Base-by-base conservation (phyloP, 768 basidiomycete species). In the Phylloporus scabripes region DNA sequence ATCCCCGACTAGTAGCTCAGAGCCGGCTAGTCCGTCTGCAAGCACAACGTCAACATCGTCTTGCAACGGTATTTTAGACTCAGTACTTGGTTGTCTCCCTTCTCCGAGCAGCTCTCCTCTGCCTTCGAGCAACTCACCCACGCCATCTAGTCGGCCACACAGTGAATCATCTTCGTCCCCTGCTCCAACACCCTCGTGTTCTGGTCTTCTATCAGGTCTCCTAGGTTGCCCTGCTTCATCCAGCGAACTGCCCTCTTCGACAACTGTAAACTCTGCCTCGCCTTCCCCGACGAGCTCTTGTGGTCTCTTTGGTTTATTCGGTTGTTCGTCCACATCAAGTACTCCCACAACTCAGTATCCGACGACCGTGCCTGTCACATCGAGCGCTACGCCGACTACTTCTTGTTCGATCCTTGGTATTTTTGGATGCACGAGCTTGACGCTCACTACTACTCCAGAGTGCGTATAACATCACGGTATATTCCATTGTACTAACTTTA, bases 381-480 rank as follows among this genome's bases (percentile, higher is more conserved):
- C 32, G 26, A 42, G 17, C 34, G 15, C 32, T 46, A 39, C 52
- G 6, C 47, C 58, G 1, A 45, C 55, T n/a, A 48, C 51, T 18
- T 46, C 46, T n/a, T 61, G 60, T 49, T 42, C 52, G 20, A 18
- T 62, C 23, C 21, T 54, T 10, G 60, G 60, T 45, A 3, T 52
- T 3, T 14, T 60, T 31, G 57, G 55, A 11, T 62, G 54, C 33
- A 50, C 58, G n/a, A 55, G 54, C 21, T 3, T 21, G 26, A 46
- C 44, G 2, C 50, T 55, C 15, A 48, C 51, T 47, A 37, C 45
- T 10, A 57, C 46, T 33, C 45, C 48, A 29, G 14, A 5, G 62
- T 64, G n/a, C 20, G 60, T 56, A 38, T 20, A 1, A 38, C 32
- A 15, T 48, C 17, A 5, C 5, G 5, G 18, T 29, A 18, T n/a